Conservation (phyloP, 257 asterid genomes). For the Linderniella brevidens region DNA sequence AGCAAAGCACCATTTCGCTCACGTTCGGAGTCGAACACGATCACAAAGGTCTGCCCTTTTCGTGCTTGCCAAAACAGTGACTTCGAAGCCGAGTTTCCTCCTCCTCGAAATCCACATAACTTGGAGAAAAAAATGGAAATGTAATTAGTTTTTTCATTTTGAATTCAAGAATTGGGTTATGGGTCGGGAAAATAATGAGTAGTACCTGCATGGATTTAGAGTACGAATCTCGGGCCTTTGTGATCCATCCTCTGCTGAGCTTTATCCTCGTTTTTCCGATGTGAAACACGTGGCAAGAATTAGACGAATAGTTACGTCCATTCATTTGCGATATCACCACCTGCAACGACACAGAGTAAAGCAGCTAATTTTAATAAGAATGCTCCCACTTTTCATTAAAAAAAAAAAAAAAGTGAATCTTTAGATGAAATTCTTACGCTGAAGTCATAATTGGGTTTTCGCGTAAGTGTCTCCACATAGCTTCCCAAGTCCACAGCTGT, state of each 20-base stretch:
- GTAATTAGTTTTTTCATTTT: not conserved
- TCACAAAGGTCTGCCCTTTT: constrained; percentile 75
- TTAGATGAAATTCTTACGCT: constrained; percentile 27
- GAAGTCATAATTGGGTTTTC: constrained; percentile 70
- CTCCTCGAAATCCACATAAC: constrained; percentile 97
- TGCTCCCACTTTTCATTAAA: too few relatives aligned
- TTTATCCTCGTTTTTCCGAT: constrained; percentile 85
- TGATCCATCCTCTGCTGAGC: constrained; percentile 95
- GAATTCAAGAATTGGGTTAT: not conserved
- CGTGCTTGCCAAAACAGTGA: constrained; percentile 89
- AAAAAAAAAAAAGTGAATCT: not conserved
- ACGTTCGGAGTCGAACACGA: constrained; percentile 68
- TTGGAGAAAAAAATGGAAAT: constrained; percentile 11
- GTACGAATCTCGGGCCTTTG: constrained; percentile 88
- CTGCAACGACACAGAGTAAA: constrained; percentile 16
- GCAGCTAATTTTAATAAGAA: not conserved
- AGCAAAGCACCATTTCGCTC: constrained; percentile 71
- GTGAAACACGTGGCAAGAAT: constrained; percentile 60
- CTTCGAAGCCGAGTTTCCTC: constrained; percentile 90
- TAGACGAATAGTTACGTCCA: constrained; percentile 77
- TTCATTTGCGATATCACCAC: constrained; percentile 93
- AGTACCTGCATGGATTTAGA: constrained; percentile 81
- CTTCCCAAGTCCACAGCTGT: constrained; percentile 42
- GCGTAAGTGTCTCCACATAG: constrained; percentile 51
- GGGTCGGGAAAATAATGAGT: not conserved